Evolutionary conservation across 306 rosid genomes (phyloP).

Genomic region (Prunus dulcis): DNA sequence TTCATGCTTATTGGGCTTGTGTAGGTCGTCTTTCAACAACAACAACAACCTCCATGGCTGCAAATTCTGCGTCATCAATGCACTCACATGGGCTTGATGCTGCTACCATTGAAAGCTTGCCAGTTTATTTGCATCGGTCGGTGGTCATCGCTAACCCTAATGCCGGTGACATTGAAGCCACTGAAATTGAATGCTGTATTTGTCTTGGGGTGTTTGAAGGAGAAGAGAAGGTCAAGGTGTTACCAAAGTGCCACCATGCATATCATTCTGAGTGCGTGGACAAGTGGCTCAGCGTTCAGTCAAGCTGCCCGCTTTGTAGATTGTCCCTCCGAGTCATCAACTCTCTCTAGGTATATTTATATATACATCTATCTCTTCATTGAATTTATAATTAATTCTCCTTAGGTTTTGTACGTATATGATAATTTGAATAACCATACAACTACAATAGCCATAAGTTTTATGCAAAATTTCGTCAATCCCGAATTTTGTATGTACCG

Average conservation of each 20-base stretch:
- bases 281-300: slow-evolving; percentile 32
- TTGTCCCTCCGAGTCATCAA: slow-evolving; percentile 14
- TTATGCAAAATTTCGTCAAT: too few species aligned
- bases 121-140: neutral
- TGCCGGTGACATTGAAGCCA: neutral
- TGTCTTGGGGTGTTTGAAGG: slow-evolving; percentile 40
- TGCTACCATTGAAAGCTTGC: neutral
- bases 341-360: neutral
- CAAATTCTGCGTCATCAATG: neutral
- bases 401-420: too few species aligned
- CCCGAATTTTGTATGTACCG: neutral
- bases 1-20: slow-evolving; percentile 22
- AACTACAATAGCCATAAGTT: too few species aligned
- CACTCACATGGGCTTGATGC: slow-evolving; percentile 3
- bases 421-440: neutral
- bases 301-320: slow-evolving; percentile 54
- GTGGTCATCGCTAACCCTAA: neutral
- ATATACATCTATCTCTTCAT: neutral
- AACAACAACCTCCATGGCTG: neutral
- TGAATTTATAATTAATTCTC: neutral
- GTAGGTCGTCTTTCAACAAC: slow-evolving; percentile 7
- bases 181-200: slow-evolving; percentile 35
- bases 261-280: slow-evolving; percentile 48
- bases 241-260: slow-evolving; percentile 36
- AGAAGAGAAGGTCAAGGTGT: slow-evolving; percentile 33